Base-by-base conservation (phyloP, 2,329 filamentous ascomycete species). In the Diaporthe capsici region DNA sequence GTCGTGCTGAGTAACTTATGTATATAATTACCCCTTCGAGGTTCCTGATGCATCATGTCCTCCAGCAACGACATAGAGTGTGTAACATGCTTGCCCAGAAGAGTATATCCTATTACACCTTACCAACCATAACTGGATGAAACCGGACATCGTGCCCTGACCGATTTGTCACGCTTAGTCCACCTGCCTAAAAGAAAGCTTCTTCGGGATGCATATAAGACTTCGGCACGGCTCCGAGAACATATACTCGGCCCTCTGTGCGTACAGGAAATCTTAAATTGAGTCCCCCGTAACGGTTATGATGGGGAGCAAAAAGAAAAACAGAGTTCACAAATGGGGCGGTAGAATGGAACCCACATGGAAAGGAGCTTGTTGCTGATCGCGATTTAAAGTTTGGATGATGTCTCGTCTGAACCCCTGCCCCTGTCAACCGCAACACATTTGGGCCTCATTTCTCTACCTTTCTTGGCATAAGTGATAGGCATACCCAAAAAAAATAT, bases 301-400 rank as follows among this genome's bases (percentile, higher is more conserved):
- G 65, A 37, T 22, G 65, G 15, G 9, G 65, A 15, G 65, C 47
- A 53, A 53, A 15, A 53, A 68, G 12, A 68, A 39, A 39, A 39
- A 39, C 37, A 39, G 31, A 53, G 65, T 68, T 68, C 65, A 68
- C 22, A 68, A 34, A 15, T 51, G 63, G 28, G 31, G 44, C 28
- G 20, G 44, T 13, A 61, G 65, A 22, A 68, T 49, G 65, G 34
- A 53, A 53, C 31, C 65, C 47, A 68, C 65, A 37, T 53, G 3
- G 31, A 53, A 25, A 39, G 65, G 65, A 68, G 65, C 65, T 39
- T 68, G 47, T 68, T 68, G 65, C 47, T 53, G 65, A 68, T 68
- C 65, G 47, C 47, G 47, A 68, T 53, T 68, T 68, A 53, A 68
- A 68, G 65, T 68, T 68, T 68, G 65, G 65, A 68, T 53, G 65